Evolutionary conservation across 2,329 filamentous ascomycete species (phyloP).

Genomic region (Venturia nashicola): DNA sequence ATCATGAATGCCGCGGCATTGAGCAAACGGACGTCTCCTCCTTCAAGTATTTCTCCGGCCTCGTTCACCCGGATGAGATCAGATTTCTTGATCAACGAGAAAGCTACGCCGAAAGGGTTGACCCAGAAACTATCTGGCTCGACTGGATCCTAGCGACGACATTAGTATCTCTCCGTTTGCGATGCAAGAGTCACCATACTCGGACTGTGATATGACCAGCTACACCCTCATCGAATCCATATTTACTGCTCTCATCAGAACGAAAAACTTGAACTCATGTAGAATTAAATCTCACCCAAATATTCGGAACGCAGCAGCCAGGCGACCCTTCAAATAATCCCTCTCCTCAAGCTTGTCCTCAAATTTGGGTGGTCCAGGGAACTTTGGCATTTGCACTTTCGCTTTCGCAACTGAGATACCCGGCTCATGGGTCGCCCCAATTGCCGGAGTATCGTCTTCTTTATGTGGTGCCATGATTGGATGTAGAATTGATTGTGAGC

Average conservation of each 20-base stretch:
- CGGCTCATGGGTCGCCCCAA: not conserved
- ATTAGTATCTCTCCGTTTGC: not conserved
- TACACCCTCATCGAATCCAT: constrained; percentile 11
- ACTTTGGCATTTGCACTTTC: constrained; percentile 4
- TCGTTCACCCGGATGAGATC: constrained; percentile 35
- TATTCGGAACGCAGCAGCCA: constrained; percentile 11
- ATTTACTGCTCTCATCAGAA: not conserved
- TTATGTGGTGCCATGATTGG: constrained; percentile 8
- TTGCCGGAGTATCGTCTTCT: constrained; percentile 3
- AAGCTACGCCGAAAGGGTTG: constrained; percentile 31
- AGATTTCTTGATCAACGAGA: constrained; percentile 30
- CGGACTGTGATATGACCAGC: constrained; percentile 13
- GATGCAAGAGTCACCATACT: not conserved
- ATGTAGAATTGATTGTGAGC: not conserved
- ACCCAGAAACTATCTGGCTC: constrained; percentile 26
- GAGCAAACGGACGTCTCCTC: constrained; percentile 25
- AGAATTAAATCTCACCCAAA: constrained; percentile 7
- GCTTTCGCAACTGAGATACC: not conserved
- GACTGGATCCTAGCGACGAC: constrained; percentile 20
- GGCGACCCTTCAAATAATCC: constrained; percentile 11
- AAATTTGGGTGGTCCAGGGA: constrained; percentile 9
- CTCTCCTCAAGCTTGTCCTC: constrained; percentile 11
- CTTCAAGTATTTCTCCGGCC: constrained; percentile 30
- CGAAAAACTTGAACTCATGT: not conserved
- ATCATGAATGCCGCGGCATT: constrained; percentile 37